Evolutionary conservation across 805 yeast species (phyloP), one percentile per base, ranked within the genome.

Genomic region (Metschnikowia matae): DNA sequence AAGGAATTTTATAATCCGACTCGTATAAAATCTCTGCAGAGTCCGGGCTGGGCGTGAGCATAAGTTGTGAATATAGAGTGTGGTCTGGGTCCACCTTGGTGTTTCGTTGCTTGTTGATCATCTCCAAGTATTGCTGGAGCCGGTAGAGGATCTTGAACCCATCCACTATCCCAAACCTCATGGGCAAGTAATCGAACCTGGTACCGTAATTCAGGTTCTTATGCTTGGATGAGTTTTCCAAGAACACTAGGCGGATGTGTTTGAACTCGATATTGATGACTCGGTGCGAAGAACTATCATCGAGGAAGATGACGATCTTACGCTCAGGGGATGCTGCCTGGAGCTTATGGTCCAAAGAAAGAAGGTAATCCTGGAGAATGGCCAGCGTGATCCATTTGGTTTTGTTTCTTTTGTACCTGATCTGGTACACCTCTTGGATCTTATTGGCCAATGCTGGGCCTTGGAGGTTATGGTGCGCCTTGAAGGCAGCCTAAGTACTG

Each of bases 341-440:
- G 23, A 83, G 60, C 53, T 84, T 74, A 58, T 83, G 84, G 51
- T 83, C 87, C 63, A 83, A 67, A 11, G 82, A 71, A 0, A 80
- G 71, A 31, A 83, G 60, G 77, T 85, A 83, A 55, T 82, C 82
- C 54, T 82, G 84, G 56, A 83, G 82, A 59, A 81, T 65, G 17
- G 81, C 78, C 6, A 85, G 77, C 1, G 87, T 83, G 33, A 83
- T 66, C 85, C 87, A 82, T 50, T 81, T 79, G 64, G 79, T 80
- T 42, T 77, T 73, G 55, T 83, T 83, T 46, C 82, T 79, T 53
- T 81, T 82, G 62, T 82, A 83, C 10, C 76, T 69, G 6, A 83
- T 69, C 11, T 77, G 77, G 59, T 80, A 80, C 38, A 70, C 74
- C 36, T 74, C 75, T 0, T 82, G 74, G 46, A 82, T 66, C 56